Base-by-base conservation (phyloP, 805 yeast genomes). In the Schizosaccharomyces octosporus region DNA sequence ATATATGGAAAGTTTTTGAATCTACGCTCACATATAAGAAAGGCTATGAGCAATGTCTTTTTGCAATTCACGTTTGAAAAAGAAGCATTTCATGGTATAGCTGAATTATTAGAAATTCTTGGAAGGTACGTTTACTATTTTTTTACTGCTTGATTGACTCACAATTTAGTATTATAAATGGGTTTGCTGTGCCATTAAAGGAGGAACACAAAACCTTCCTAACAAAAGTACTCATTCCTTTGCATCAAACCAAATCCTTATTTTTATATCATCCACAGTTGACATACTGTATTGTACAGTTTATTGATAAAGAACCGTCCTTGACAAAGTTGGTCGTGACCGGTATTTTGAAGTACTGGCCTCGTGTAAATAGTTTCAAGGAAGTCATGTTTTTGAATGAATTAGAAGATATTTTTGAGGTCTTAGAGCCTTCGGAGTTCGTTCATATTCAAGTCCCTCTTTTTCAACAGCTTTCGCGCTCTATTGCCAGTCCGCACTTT, bases 371-470 rank as follows among this genome's bases (percentile, higher is more conserved):
- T 69, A 83, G 94, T 31, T 93, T 97, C 15, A 93, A 93, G 69
- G 98, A 93, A 73, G 86, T 93, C 31, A 84, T 93, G 94, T 93
- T 89, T 68, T 75, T 93, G 69, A 87, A 90, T 72, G 98, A 93
- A 74, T 81, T 93, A 65, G 98, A 93, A 72, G 98, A 93, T 70
- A 89, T 93, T 3, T 87, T 89, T 70, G 98, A 93, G 73, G 93
- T 87, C 36, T 87, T 90, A 76, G 97, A 90, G 72, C 95, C 97
- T 15, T 75, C 79, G 63, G 97, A 93, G 72, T 93, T 93, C 70
- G 80, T 82, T 65, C 87, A 87, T 72, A 86, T 93, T 65, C 94
- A 89, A 72, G 85, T 88, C 2, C 97, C 97, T 3, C 75, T 93
- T 59, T 89, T 89, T 73, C 94, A 90, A 39, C 98, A 93, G 73